These are phyloP conservation scores for Penicillium arizonense DNA, from an alignment of 495 filamentous ascomycete genomes.

Conservation along the genomic window DNA sequence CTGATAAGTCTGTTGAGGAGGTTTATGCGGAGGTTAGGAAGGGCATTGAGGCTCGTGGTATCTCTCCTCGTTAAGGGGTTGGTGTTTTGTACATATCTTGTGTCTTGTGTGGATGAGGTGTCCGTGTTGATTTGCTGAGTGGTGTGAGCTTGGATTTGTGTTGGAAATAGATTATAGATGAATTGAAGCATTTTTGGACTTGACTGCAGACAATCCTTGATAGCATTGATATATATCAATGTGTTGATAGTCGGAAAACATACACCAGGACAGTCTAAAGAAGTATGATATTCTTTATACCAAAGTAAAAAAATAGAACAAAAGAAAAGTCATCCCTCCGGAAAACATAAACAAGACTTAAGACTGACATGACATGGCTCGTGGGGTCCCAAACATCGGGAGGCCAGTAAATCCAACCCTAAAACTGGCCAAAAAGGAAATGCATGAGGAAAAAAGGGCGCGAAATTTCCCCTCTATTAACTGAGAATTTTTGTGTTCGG, in stretches of 20 bases:
- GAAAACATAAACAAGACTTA: conserved; percentile 24
- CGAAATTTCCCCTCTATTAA: conserved; percentile 26
- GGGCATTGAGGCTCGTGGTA: conserved; percentile 46
- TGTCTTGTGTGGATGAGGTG: background rate
- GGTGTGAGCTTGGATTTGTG: background rate
- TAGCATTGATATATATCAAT: no score
- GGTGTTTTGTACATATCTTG: conserved; percentile 6
- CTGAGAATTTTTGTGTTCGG: conserved; percentile 25
- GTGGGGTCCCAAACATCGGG: conserved; percentile 32
- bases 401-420: conserved; percentile 23
- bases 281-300: conserved; percentile 25
- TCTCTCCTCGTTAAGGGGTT: conserved; percentile 31
- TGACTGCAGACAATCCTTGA: no score
- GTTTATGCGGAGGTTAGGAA: conserved; percentile 71
- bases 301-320: conserved; percentile 13
- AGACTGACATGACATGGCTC: conserved; percentile 38
- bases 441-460: conserved; percentile 22
- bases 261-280: conserved; percentile 9
- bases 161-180: conserved; percentile 8
- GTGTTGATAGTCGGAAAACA: background rate
- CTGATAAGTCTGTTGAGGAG: conserved; percentile 63
- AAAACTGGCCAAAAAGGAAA: conserved; percentile 25
- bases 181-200: background rate
- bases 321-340: conserved; percentile 18
- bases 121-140: background rate